phyloP scores from a whole-genome alignment of 495 filamentous ascomycete genomes.

The Immersiella caudata region DNA sequence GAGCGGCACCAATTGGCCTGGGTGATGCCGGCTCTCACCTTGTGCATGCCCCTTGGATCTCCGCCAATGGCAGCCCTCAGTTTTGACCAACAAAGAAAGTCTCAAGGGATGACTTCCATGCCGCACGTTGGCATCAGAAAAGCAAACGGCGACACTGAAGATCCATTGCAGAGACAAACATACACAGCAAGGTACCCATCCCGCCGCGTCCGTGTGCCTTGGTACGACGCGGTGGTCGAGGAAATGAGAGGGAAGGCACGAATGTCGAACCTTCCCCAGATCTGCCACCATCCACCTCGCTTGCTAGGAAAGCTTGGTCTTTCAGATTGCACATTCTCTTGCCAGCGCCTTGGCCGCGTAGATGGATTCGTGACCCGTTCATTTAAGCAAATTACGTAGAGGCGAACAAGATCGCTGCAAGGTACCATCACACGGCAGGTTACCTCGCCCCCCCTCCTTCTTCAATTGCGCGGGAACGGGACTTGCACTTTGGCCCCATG shows the following conservation, averaged over 20 bases:
- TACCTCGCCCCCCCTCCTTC: constrained; percentile 3
- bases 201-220: neutral
- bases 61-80: neutral
- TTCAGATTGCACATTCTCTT: constrained; percentile 8
- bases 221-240: neutral
- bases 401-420: constrained; percentile 24
- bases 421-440: constrained; percentile 21
- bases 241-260: constrained; percentile 6
- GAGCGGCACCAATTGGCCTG: constrained; percentile 13
- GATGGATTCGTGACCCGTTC: constrained; percentile 14
- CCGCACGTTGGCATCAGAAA: neutral
- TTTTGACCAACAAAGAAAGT: neutral
- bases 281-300: neutral
- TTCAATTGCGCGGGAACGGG: constrained; percentile 4
- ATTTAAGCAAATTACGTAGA: constrained; percentile 10
- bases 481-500: neutral
- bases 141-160: neutral
- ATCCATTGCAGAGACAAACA: neutral
- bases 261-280: neutral
- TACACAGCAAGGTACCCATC: neutral
- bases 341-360: constrained; percentile 14
- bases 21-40: constrained; percentile 10
- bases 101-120: neutral
- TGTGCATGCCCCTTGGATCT: neutral
- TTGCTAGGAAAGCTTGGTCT: constrained; percentile 16